Base-by-base conservation (phyloP, 805 yeast species). In the Suhomyces kilbournensis region DNA sequence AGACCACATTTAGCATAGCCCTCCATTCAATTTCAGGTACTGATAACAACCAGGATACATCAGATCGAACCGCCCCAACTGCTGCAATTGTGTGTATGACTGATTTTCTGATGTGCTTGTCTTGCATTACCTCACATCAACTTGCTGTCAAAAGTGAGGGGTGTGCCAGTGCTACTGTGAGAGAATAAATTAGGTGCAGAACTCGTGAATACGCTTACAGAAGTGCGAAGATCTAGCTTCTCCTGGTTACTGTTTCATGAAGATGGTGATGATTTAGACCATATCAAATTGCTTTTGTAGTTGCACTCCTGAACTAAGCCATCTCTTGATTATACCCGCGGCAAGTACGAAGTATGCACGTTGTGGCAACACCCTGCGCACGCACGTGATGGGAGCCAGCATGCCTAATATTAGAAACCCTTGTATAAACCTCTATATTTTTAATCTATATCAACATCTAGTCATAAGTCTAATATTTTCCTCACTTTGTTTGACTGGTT, bases 401-500 rank as follows among this genome's bases (percentile, higher is more conserved):
- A 28, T 12, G 32, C 32, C 5, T 12, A 12, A 7, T 28, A 28
- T 5, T 8, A 26, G 28, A 26, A 1, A 26, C 28, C 28, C 28
- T 26, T 26, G 12, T 9, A 26, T 26, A 12, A 26, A 26, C 12
- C 12, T 4, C 28, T 30, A 30, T 35, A 35, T 35, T 7, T n/a
- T 15, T 6, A 35, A 3, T 15, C 40, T 35, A 35, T 35, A 10
- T 35, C n/a, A 6, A 17, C 30, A 19, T 3, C 25, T 22, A 22
- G 25, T 22, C 25, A 47, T 35, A 47, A 35, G 20, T 25, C 30
- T 8, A 47, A 10, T 5, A 26, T 7, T 20, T 17, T 44, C 14
- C 47, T 22, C n/a, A 62, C 65, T 47, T 52, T 53, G 19, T 53
- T 44, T 35, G 62, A 55, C 25, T 62, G 58, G 19, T 53, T 53